Base-by-base conservation (phyloP, 2,329 filamentous ascomycete genomes). In the Talaromyces atroroseus region DNA sequence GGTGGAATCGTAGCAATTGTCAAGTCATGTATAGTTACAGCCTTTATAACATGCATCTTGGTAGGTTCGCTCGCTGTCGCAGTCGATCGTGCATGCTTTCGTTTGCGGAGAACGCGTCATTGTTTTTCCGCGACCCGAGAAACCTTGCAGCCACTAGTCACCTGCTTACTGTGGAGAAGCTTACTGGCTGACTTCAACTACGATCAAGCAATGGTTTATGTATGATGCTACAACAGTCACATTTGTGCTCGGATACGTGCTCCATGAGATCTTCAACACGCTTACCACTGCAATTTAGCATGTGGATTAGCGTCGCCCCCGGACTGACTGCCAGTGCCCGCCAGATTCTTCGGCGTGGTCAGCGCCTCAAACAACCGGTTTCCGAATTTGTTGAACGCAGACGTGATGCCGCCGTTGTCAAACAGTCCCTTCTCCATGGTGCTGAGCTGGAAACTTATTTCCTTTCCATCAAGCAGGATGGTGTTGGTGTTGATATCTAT, bases 301-400 rank as follows among this genome's bases (percentile, higher is more conserved):
- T 50, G 54, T 20, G 49, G 21, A 18, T 40, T 47, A 8, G 16
- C 21, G 2, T 29, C 5, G 1, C 23, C 11, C 20, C 24, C 23
- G 4, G 34, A 4, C 10, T 29, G 10, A 29, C 26, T 46, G 6
- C 10, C 24, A 18, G 26, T 12, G 12, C 44, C 49, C 1, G 50
- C 26, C 6, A 59, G 47, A 24, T 51, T 53, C n/a, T 58, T 64
- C 6, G 52, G 52, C 20, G 52, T 8, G 12, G 47, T 59, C 51
- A 69, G 63, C 11, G 47, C 62, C 47, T 68, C 63, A 32, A 71
- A 73, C 12, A 74, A 49, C 12, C 58, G 61, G 32, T 70, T 74
- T 2, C 72, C 72, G 62, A 73, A 74, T 40, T 67, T 68, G 11
- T 64, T 63, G 60, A 74, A 77, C 1, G 73, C 73, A n/a, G 68